Conservation (phyloP, 2,329 filamentous ascomycete genomes). For the Pezicula radicicola region DNA sequence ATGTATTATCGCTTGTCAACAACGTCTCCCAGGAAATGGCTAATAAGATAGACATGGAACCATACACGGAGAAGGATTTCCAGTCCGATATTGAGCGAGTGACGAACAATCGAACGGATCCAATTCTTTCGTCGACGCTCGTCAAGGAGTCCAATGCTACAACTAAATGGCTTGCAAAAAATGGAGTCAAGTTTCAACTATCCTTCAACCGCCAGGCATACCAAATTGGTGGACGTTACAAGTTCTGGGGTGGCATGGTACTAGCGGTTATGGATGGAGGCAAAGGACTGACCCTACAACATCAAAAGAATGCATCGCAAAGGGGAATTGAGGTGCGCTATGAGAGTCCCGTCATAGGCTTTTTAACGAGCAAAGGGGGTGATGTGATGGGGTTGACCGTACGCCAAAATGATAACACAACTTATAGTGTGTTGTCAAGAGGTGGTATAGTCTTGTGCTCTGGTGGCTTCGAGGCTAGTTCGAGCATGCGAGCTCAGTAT, state of each 20-base stretch:
- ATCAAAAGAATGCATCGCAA: conserved; percentile 38
- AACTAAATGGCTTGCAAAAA: conserved; percentile 51
- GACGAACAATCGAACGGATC: conserved; percentile 51
- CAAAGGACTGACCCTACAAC: conserved; percentile 52
- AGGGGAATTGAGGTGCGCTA: conserved; percentile 43
- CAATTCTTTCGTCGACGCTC: conserved; percentile 42
- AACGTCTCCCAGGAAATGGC: conserved; percentile 48
- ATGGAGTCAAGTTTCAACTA: conserved; percentile 56
- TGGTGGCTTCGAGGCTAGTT: conserved; percentile 63
- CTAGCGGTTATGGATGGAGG: conserved; percentile 57
- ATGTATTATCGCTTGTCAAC: conserved; percentile 59
- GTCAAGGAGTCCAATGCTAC: conserved; percentile 48
- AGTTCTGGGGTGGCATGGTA: conserved; percentile 66
- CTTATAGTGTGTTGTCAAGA: background rate
- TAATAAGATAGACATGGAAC: conserved; percentile 51
- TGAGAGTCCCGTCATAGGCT: background rate
- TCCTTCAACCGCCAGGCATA: conserved; percentile 66
- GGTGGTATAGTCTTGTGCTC: conserved; percentile 38
- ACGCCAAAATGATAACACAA: background rate
- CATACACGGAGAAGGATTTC: conserved; percentile 56
- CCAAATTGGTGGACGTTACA: conserved; percentile 54
- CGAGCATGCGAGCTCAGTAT: conserved; percentile 49
- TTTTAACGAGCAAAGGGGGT: background rate
- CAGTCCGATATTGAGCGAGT: conserved; percentile 52
- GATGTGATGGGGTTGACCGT: background rate